Percentiles rank a stretch among this genome's conserved stretches.
Conservation (phyloP, 306 rosid genomes). For the Cyclanthera cordifolia region DNA sequence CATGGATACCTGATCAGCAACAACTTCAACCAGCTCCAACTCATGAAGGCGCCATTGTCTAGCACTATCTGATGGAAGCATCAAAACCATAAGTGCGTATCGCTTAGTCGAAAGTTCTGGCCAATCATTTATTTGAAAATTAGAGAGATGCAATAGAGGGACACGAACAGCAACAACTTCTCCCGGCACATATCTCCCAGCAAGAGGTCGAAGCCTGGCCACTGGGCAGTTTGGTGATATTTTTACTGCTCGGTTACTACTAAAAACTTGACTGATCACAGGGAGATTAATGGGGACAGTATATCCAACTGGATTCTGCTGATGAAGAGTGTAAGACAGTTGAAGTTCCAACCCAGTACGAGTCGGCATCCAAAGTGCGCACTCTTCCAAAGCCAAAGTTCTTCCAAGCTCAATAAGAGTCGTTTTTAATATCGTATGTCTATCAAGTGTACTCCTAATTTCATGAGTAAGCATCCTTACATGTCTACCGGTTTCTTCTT, state of each 20-base stretch:
- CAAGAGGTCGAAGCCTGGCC: conserved; percentile 63
- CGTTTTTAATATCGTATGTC: conserved; percentile 18
- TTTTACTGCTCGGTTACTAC: conserved; percentile 52
- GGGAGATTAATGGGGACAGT: conserved; percentile 94
- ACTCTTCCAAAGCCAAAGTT: conserved; percentile 85
- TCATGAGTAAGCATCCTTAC: conserved; percentile 22
- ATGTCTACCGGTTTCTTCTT: conserved; percentile 20
- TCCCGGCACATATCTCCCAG: conserved; percentile 59
- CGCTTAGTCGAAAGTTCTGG: conserved; percentile 83
- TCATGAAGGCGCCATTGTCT: conserved; percentile 91
- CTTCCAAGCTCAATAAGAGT: conserved; percentile 41
- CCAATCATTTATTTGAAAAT: conserved; percentile 94
- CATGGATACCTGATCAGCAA: conserved; percentile 44
- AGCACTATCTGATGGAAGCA: conserved; percentile 88
- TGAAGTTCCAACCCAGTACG: conserved; percentile 93
- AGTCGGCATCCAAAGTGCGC: conserved; percentile 98
- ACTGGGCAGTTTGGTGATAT: conserved; percentile 76
- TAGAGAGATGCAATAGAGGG: conserved; percentile 84
- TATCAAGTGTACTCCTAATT: conserved; percentile 20
- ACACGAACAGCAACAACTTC: conserved; percentile 95
- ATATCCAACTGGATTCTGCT: conserved; percentile 82
- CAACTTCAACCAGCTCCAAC: conserved; percentile 94
- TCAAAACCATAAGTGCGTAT: conserved; percentile 95
- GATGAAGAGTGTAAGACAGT: conserved; percentile 81
- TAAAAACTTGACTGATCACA: conserved; percentile 71